phyloP scores from a whole-genome alignment of 257 asterid genomes.

The Lantana camara region DNA sequence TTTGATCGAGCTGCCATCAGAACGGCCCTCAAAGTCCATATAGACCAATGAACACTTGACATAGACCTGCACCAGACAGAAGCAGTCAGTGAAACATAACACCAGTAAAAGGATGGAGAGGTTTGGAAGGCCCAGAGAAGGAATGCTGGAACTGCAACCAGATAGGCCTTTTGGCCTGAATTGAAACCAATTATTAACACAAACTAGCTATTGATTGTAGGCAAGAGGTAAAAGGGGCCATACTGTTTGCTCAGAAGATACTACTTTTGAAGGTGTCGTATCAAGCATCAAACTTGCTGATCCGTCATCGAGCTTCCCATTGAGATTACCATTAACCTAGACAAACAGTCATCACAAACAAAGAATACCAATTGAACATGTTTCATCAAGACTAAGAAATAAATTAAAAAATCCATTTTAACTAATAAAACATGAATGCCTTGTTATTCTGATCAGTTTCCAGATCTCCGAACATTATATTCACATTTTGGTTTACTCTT shows the following conservation, averaged over 20 bases:
- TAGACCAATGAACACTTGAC: conserved; percentile 86
- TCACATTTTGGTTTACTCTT: conserved; percentile 14
- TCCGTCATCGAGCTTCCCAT: conserved; percentile 93
- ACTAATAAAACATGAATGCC: conserved; percentile 22
- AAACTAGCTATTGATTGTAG: conserved; percentile 5
- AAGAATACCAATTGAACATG: conserved; percentile 7
- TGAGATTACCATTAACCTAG: conserved; percentile 77
- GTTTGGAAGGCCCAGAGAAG: conserved; percentile 5
- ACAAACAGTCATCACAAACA: conserved; percentile 31
- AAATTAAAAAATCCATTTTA: not conserved
- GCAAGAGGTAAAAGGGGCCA: conserved; percentile 34
- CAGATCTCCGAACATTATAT: not conserved
- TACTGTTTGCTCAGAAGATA: conserved; percentile 89
- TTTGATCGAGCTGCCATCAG: conserved; percentile 96
- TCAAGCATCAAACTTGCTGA: conserved; percentile 83
- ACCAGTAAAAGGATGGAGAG: conserved; percentile 17
- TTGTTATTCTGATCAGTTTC: conserved; percentile 2
- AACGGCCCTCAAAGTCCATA: conserved; percentile 97
- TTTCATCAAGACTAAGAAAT: conserved; percentile 4
- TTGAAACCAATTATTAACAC: conserved; percentile 5
- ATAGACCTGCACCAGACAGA: conserved; percentile 57
- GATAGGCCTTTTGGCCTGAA: conserved; percentile 17
- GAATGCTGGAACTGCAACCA: conserved; percentile 7
- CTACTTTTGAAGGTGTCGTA: conserved; percentile 92
- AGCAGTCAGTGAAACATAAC: conserved; percentile 23